Conservation (phyloP, 1,284 basidiomycete genomes). For the Ceratobasidium sp. region DNA sequence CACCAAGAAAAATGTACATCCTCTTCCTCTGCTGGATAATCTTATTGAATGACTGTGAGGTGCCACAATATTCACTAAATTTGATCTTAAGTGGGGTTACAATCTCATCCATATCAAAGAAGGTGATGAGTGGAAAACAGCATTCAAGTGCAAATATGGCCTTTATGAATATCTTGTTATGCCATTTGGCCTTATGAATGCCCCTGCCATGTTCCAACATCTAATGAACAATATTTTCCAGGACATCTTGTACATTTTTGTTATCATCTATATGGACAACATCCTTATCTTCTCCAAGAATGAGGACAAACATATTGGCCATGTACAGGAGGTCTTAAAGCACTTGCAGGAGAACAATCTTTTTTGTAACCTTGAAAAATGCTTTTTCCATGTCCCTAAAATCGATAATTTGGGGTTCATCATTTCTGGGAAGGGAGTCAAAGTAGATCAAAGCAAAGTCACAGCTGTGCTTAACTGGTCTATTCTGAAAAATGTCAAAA, state of each 20-base stretch:
- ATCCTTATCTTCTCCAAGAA: constrained; percentile 42
- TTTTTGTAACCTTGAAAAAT: constrained; percentile 46
- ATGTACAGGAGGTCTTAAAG: constrained; percentile 38
- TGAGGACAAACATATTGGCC: constrained; percentile 16
- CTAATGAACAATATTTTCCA: constrained; percentile 34
- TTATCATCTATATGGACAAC: constrained; percentile 42
- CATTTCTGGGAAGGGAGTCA: background rate
- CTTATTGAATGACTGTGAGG: constrained; percentile 22
- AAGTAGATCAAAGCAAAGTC: constrained; percentile 16
- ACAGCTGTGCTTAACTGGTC: constrained; percentile 1
- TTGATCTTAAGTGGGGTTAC: constrained; percentile 27
- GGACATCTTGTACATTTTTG: constrained; percentile 17
- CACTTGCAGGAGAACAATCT: constrained; percentile 35
- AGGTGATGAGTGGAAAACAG: constrained; percentile 38
- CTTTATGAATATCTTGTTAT: constrained; percentile 38
- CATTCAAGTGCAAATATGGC: constrained; percentile 30
- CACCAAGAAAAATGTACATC: constrained; percentile 38
- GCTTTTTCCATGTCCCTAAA: constrained; percentile 48
- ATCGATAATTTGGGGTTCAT: constrained; percentile 44
- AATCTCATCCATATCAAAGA: constrained; percentile 16
- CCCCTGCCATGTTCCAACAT: constrained; percentile 25
- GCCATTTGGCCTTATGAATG: constrained; percentile 32
- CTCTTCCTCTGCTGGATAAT: constrained; percentile 19
- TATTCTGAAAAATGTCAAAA: background rate
- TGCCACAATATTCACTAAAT: constrained; percentile 33